These are phyloP conservation scores for Thraustotheca clavata DNA, from an alignment of 352 stramenopile species.

Conservation along the genomic window DNA sequence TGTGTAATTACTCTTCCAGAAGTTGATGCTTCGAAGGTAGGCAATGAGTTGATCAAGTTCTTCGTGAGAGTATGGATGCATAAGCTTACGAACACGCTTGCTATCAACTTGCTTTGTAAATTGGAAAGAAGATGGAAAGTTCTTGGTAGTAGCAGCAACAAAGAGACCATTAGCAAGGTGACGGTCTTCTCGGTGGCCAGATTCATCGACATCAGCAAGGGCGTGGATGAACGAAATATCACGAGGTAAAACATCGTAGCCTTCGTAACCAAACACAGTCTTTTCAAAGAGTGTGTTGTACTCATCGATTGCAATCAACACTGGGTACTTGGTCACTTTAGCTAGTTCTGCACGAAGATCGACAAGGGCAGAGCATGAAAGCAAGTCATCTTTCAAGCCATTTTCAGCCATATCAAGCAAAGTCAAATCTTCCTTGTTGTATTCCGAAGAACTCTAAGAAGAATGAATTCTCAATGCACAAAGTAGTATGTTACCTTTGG, in stretches of 20 bases:
- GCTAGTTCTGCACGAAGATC: slow-evolving; percentile 72
- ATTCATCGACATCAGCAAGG: slow-evolving; percentile 52
- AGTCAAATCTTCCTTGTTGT: slow-evolving; percentile 49
- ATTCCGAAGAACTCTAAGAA: slow-evolving; percentile 27
- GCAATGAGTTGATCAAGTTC: slow-evolving; percentile 64
- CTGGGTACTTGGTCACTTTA: slow-evolving; percentile 67
- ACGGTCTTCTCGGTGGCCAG: slow-evolving; percentile 49
- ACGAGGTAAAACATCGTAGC: slow-evolving; percentile 49
- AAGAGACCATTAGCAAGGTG: slow-evolving; percentile 77
- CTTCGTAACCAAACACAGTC: slow-evolving; percentile 82
- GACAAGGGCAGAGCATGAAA: slow-evolving; percentile 68
- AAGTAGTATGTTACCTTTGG: slow-evolving; percentile 45
- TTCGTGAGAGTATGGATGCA: slow-evolving; percentile 69
- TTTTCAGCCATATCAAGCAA: slow-evolving; percentile 69
- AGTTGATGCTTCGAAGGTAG: slow-evolving; percentile 30
- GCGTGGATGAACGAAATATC: slow-evolving; percentile 80
- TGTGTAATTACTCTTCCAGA: slow-evolving; percentile 10
- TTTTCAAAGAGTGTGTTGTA: slow-evolving; percentile 85
- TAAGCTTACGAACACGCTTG: slow-evolving; percentile 55
- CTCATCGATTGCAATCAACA: slow-evolving; percentile 82
- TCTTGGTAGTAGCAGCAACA: slow-evolving; percentile 71
- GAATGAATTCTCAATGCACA: background rate
- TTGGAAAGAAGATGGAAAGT: slow-evolving; percentile 63
- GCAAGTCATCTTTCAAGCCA: slow-evolving; percentile 72
- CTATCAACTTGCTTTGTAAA: slow-evolving; percentile 83